Evolutionary conservation across 1,139 yeast species (phyloP).

Genomic region (Eremothecium cymbalariae): DNA sequence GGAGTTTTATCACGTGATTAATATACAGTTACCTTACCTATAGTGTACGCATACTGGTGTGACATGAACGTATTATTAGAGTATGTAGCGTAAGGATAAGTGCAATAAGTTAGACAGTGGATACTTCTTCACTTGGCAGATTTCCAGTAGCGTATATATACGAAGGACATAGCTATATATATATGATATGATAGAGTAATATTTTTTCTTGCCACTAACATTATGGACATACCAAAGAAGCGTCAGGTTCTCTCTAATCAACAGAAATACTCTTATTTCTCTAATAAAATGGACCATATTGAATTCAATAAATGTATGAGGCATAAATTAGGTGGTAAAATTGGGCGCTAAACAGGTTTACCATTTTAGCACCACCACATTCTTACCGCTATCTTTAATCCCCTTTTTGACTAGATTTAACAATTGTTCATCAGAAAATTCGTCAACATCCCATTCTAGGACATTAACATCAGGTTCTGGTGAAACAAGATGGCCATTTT

Average conservation of each 20-base stretch:
- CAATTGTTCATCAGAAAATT: constrained; percentile 43
- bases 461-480: constrained; percentile 51
- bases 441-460: constrained; percentile 38
- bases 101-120: too few species aligned
- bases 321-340: too few species aligned
- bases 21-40: too few species aligned
- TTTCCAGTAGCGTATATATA: too few species aligned
- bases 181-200: neutral
- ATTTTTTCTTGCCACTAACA: neutral
- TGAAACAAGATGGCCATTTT: constrained; percentile 44
- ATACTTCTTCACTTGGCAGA: too few species aligned
- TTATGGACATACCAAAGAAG: too few species aligned
- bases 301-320: constrained; percentile 18
- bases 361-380: constrained; percentile 33
- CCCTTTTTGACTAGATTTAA: constrained; percentile 46
- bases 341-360: constrained; percentile 7
- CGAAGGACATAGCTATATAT: neutral
- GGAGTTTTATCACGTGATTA: too few species aligned
- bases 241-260: too few species aligned
- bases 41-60: too few species aligned
- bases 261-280: too few species aligned
- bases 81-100: too few species aligned
- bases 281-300: constrained; percentile 20
- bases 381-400: constrained; percentile 40
- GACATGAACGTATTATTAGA: too few species aligned